Conservation (phyloP, 306 rosid genomes). For the Castanea mollissima region DNA sequence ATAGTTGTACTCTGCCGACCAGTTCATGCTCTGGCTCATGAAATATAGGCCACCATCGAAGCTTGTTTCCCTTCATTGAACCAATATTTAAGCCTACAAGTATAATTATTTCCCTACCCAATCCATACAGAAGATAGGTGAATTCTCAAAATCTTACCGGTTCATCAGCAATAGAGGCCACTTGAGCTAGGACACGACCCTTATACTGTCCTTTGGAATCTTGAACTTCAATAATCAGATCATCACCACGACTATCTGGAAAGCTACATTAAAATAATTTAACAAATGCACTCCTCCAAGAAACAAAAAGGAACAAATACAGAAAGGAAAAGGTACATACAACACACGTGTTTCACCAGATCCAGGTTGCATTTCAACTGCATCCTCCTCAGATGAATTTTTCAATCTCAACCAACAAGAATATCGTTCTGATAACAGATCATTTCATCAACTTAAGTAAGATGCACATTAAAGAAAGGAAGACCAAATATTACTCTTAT, state of each 20-base stretch:
- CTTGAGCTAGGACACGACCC: slow-evolving; percentile 34
- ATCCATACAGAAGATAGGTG: neutral
- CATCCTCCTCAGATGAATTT: slow-evolving; percentile 35
- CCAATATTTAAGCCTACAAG: neutral
- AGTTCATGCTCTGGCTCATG: slow-evolving; percentile 29
- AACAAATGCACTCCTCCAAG: neutral
- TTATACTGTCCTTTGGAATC: slow-evolving; percentile 26
- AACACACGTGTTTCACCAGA: slow-evolving; percentile 27
- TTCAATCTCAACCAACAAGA: slow-evolving; percentile 34
- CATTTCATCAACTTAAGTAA: neutral
- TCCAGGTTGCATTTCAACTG: slow-evolving; percentile 35
- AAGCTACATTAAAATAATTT: slow-evolving; percentile 20
- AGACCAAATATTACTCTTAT: neutral
- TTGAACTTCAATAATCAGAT: slow-evolving; percentile 30
- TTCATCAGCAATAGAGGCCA: slow-evolving; percentile 32
- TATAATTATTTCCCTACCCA: neutral
- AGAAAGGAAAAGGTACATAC: slow-evolving; percentile 13
- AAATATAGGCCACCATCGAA: slow-evolving; percentile 37
- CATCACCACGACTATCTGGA: slow-evolving; percentile 29
- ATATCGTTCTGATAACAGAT: slow-evolving; percentile 30
- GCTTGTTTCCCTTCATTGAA: slow-evolving; percentile 30
- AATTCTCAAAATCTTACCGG: slow-evolving; percentile 17
- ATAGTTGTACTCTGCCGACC: slow-evolving; percentile 34
- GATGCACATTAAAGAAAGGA: neutral
- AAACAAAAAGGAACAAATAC: neutral